These are phyloP conservation scores for Candida dubliniensis DNA, from an alignment of 1,139 yeast species.

Conservation along the genomic window DNA sequence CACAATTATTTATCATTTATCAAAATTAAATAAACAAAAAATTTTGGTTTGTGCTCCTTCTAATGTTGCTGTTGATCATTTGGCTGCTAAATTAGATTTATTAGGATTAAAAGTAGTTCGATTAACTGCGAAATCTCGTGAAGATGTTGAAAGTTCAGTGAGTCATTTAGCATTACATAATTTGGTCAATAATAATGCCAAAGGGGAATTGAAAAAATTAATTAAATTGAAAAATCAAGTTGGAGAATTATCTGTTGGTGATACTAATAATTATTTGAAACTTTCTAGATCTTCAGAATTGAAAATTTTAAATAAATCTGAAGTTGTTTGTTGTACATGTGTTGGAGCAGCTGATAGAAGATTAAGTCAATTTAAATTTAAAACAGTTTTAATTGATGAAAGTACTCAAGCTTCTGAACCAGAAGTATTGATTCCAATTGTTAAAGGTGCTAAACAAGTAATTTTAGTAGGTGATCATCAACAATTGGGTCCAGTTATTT, in stretches of 20 bases:
- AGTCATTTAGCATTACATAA: slow-evolving; percentile 55
- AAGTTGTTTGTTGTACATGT: slow-evolving; percentile 89
- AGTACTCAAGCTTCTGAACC: slow-evolving; percentile 95
- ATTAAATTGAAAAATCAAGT: slow-evolving; percentile 57
- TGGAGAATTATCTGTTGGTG: slow-evolving; percentile 68
- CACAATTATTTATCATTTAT: slow-evolving; percentile 77
- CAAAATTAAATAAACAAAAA: slow-evolving; percentile 53
- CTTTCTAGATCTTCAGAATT: slow-evolving; percentile 50
- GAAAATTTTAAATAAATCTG: slow-evolving; percentile 55
- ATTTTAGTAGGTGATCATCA: slow-evolving; percentile 93
- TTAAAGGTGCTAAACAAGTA: slow-evolving; percentile 86
- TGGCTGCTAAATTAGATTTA: slow-evolving; percentile 66
- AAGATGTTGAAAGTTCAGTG: slow-evolving; percentile 71
- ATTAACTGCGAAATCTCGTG: slow-evolving; percentile 73
- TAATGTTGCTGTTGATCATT: slow-evolving; percentile 91
- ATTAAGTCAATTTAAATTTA: slow-evolving; percentile 53
- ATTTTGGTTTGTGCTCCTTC: slow-evolving; percentile 94
- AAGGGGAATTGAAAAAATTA: slow-evolving; percentile 59
- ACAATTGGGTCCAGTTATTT: slow-evolving; percentile 88
- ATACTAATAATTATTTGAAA: slow-evolving; percentile 44
- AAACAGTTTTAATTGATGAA: slow-evolving; percentile 86
- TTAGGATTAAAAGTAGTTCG: slow-evolving; percentile 78
- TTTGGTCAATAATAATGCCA: slow-evolving; percentile 45
- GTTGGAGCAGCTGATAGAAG: slow-evolving; percentile 86
- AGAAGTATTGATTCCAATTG: slow-evolving; percentile 83